phyloP scores from a whole-genome alignment of 176 grass and related monocot genomes.

The Aegilops sharonensis region DNA sequence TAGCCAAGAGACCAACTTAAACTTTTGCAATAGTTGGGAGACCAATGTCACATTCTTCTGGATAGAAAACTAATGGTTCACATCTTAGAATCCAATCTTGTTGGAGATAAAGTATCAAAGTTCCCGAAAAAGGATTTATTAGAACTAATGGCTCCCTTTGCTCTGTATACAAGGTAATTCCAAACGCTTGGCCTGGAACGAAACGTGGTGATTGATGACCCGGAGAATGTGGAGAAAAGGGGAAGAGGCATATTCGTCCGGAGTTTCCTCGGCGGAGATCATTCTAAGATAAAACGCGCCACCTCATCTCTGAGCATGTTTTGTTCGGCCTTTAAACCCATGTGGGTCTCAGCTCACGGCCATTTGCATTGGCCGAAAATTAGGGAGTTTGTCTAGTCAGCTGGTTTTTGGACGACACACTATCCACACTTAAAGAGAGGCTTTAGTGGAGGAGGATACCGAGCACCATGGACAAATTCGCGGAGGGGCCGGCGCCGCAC shows the following conservation, averaged over 20 bases:
- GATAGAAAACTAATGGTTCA: neutral
- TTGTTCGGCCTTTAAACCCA: neutral
- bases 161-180: neutral
- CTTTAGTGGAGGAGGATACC: neutral
- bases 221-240: neutral
- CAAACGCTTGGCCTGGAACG: neutral
- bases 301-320: neutral
- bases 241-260: neutral
- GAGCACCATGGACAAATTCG: neutral
- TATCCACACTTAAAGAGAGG: neutral
- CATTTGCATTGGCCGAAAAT: neutral
- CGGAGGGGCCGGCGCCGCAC: neutral
- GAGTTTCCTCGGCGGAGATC: slow-evolving; percentile 17
- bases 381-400: neutral
- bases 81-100: neutral
- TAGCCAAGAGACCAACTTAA: no score
- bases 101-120: neutral
- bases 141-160: neutral
- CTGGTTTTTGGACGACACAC: neutral
- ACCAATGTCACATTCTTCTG: neutral
- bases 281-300: neutral
- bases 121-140: neutral
- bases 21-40: neutral
- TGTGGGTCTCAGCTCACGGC: neutral
- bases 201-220: neutral